Conservation (phyloP, 1,139 yeast species). For the Hemisphaericaspora xylofermentans region DNA sequence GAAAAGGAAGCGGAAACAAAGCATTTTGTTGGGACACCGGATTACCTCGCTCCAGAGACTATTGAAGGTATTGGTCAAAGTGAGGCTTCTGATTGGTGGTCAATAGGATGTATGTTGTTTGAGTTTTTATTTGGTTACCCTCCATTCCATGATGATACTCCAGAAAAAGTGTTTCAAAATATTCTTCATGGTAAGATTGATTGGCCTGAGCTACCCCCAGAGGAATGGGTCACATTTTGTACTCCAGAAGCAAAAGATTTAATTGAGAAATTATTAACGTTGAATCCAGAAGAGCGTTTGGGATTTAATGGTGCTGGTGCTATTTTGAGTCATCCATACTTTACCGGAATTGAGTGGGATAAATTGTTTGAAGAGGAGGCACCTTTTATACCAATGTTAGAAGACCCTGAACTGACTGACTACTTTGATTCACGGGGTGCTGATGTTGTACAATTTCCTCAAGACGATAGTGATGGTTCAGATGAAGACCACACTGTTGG, state of each 20-base stretch:
- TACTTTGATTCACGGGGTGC: constrained; percentile 95
- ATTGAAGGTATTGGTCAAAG: constrained; percentile 84
- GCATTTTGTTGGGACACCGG: constrained; percentile 95
- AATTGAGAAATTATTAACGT: constrained; percentile 57
- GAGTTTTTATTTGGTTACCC: constrained; percentile 93
- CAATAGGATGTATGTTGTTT: constrained; percentile 91
- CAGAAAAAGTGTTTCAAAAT: constrained; percentile 78
- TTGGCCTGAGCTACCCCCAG: constrained; percentile 77
- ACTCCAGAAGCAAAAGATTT: constrained; percentile 73
- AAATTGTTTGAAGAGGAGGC: constrained; percentile 72
- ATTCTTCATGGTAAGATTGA: constrained; percentile 71
- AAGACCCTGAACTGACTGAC: constrained; percentile 85
- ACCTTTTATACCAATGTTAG: constrained; percentile 76
- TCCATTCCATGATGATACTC: constrained; percentile 85
- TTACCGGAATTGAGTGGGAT: constrained; percentile 73
- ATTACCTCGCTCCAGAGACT: constrained; percentile 95
- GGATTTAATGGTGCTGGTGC: constrained; percentile 80
- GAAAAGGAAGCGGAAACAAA: constrained; percentile 44
- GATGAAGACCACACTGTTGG: constrained; percentile 15
- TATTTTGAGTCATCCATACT: constrained; percentile 75
- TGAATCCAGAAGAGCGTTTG: constrained; percentile 64
- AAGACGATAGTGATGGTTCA: constrained; percentile 42
- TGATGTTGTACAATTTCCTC: constrained; percentile 58
- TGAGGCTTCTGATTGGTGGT: constrained; percentile 97
- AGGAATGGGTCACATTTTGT: constrained; percentile 54